Evolutionary conservation across 1,139 yeast species (phyloP).

Genomic region (Saccharomyces hybrid): DNA sequence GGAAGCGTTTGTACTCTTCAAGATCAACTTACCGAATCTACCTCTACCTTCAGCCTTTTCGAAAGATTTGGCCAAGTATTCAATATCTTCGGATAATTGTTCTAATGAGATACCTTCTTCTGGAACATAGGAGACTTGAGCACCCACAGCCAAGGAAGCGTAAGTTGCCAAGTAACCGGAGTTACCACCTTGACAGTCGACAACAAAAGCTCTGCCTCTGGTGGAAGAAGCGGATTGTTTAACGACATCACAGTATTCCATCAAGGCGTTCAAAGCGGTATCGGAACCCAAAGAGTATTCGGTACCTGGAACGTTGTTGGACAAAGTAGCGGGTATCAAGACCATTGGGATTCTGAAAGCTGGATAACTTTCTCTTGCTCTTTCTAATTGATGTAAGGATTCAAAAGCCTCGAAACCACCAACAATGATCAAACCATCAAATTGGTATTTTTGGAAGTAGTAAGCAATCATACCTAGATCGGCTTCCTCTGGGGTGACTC

Average conservation of each 20-base stretch:
- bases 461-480: conserved; percentile 86
- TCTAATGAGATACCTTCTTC: conserved; percentile 72
- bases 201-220: conserved; percentile 89
- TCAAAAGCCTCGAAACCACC: conserved; percentile 95
- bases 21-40: conserved; percentile 61
- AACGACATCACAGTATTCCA: conserved; percentile 87
- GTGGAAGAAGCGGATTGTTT: conserved; percentile 94
- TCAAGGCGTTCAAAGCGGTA: conserved; percentile 84
- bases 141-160: conserved; percentile 86
- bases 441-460: conserved; percentile 74
- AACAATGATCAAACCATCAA: conserved; percentile 79
- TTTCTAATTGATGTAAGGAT: conserved; percentile 71
- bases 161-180: conserved; percentile 87
- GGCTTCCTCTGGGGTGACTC: conserved; percentile 67
- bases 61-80: conserved; percentile 60
- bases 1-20: conserved; percentile 64
- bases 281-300: conserved; percentile 89
- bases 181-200: conserved; percentile 96
- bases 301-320: conserved; percentile 95
- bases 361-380: conserved; percentile 68
- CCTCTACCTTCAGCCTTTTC: conserved; percentile 70
- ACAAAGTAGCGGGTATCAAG: conserved; percentile 88
- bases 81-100: conserved; percentile 70
- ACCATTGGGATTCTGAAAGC: conserved; percentile 89
- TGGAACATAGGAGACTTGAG: conserved; percentile 88